Evolutionary conservation across 2,329 filamentous ascomycete species (phyloP), one percentile per base, ranked within the genome.

Genomic region (Cordyceps cateniannulata): DNA sequence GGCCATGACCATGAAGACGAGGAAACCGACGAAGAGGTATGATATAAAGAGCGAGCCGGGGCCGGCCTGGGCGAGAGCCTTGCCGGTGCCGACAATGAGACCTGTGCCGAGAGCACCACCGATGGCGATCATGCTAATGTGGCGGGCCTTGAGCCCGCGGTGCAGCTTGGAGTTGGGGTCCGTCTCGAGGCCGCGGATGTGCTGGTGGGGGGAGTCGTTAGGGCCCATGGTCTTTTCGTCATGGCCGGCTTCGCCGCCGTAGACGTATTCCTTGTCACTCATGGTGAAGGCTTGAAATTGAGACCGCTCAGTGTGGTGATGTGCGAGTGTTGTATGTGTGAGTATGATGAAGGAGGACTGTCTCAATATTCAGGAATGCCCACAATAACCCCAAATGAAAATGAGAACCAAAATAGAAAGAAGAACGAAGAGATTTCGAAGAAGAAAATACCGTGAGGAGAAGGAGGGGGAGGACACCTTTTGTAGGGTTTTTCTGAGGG

Each of bases 1-100:
- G 62, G 86, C 86, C 89, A 95, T 92, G 66, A 95, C 90, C 47
- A 91, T 76, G 73, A 86, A 95, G 65, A 93, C 90, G 62, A 95
- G 74, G 51, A 87, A 74, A 65, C 88, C 88, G 65, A 90, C 82
- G 63, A 88, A 72, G 42, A 83, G 79, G 75, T 91, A 91, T 10
- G 86, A 86, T 70, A 91, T 87, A 66, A 91, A 79, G 70, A 91
- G 84, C 10, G 87, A 84, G 22, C 77, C 88, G 54, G 88, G 88
- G 0, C 80, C 80, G 54, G 79, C 78, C 65, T 80, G 76, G 24
- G 78, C 79, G 29, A 83, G 76, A 3, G 79, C 79, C 69, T 79
- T 80, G 62, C 81, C 81, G 44, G 83, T 86, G 64, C 88, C 88
- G 67, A 91, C 87, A 65, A 91, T 88, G 60, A 91, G 78, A 71